Conservation (phyloP, 768 basidiomycete genomes). For the Nidula microcarpa region DNA sequence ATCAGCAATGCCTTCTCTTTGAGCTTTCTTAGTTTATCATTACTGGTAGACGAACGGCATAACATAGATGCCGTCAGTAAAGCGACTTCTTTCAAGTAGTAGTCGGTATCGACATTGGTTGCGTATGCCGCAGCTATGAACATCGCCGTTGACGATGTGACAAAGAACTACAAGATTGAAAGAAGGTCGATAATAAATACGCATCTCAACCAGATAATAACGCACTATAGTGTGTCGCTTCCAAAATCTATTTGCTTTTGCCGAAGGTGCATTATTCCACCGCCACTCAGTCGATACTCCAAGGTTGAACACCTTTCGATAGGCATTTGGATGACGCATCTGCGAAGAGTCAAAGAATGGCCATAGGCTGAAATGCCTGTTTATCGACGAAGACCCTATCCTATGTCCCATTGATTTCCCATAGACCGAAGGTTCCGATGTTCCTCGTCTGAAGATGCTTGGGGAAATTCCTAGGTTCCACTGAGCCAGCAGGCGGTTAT, state of each 20-base stretch:
- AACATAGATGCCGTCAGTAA: background rate
- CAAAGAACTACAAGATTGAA: background rate
- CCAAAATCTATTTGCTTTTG: background rate
- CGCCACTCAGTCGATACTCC: background rate
- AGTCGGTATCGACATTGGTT: background rate
- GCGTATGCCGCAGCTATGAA: background rate
- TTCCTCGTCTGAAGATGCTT: too few species aligned
- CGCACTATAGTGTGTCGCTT: background rate
- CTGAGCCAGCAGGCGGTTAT: too few species aligned
- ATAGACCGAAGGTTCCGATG: too few species aligned
- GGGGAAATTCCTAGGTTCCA: too few species aligned
- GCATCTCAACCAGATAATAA: background rate
- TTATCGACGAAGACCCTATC: too few species aligned
- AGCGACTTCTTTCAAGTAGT: background rate
- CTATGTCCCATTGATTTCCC: too few species aligned
- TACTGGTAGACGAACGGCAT: background rate
- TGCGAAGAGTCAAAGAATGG: too few species aligned
- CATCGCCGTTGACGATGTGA: background rate
- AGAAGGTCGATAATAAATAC: background rate
- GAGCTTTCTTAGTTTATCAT: background rate
- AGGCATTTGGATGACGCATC: too few species aligned
- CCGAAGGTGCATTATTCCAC: background rate
- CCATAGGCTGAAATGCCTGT: too few species aligned
- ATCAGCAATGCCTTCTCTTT: background rate
- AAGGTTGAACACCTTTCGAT: too few species aligned